Evolutionary conservation across 1,284 basidiomycete species (phyloP).

Genomic region (Wallemia ichthyophaga): DNA sequence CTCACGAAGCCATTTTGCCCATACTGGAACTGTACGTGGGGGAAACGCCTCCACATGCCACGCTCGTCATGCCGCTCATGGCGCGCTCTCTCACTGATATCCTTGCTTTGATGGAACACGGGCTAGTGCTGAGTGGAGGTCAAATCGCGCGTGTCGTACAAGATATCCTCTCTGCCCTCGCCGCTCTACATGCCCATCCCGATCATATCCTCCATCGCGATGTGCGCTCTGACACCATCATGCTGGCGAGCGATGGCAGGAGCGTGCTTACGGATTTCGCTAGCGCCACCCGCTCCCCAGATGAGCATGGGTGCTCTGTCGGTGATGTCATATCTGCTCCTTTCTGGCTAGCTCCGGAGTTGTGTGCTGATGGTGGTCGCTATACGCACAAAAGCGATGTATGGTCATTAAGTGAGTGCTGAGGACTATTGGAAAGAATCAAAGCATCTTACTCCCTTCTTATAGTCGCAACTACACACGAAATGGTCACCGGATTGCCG

Average conservation of each 20-base stretch:
- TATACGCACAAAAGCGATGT: background rate
- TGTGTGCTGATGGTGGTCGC: background rate
- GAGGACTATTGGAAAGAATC: background rate
- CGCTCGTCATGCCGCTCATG: background rate
- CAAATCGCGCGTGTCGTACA: background rate
- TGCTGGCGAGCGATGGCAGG: background rate
- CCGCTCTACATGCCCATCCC: background rate
- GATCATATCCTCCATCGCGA: background rate
- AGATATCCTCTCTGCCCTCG: background rate
- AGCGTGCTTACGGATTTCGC: background rate
- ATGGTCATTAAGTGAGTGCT: background rate
- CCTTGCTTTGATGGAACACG: background rate
- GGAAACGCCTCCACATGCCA: background rate
- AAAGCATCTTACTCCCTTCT: background rate
- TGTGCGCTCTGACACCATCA: background rate
- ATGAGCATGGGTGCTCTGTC: background rate
- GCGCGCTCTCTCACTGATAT: background rate
- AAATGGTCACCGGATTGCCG: background rate
- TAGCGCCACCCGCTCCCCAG: too few species aligned
- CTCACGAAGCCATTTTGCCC: background rate
- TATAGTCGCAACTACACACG: background rate
- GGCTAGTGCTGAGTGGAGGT: background rate
- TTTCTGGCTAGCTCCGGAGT: background rate
- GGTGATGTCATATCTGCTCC: background rate
- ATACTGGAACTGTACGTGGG: background rate